Base-by-base conservation (phyloP, 345 rosid genomes). In the Eucalyptus erythrocorys region DNA sequence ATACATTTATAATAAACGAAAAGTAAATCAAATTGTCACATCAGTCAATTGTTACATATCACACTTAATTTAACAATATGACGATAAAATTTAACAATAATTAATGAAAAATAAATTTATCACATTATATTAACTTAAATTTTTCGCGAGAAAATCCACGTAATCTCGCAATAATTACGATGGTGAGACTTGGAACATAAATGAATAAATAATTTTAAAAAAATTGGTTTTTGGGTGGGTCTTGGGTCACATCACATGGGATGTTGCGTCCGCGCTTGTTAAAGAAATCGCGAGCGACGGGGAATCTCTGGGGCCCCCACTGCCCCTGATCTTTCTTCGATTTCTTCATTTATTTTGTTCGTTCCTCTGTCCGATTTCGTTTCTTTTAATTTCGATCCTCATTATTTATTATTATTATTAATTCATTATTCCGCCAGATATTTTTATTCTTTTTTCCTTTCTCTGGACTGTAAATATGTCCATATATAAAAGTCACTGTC, bases 291-390 rank as follows among this genome's bases (percentile, higher is more conserved):
- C 45, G 17, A 76, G 21, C 6, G 88, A 90, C 90, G 89, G 88
- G 85, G 87, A 86, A 91, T 89, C 55, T 37, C 12, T 34, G 92
- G 84, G 47, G 14, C 47, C 82, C 13, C 5, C 30, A 22, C 61
- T 55, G 61, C 61, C 61, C 49, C 40, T 32, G 80, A 88, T 49
- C 71, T 37, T 51, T 79, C 90, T 48, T 88, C 91, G 89, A 59
- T 89, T 45, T 90, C 89, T 48, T 57, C 87, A 59, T n/a, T 8
- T 76, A 5, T 80, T 86, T 37, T 76, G 66, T 37, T 3, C 61
- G 86, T 50, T 76, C 7, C 50, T 37, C 84, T 34, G 45, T 32
- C 49, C 26, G 2, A 5, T 40, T 10, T 16, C 26, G 6, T 19
- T 53, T 32, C 5, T 30, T 24, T 42, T 24, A 48, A 57, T 45